These are phyloP conservation scores for Candida verbasci DNA, from an alignment of 805 yeast species.

Conservation along the genomic window DNA sequence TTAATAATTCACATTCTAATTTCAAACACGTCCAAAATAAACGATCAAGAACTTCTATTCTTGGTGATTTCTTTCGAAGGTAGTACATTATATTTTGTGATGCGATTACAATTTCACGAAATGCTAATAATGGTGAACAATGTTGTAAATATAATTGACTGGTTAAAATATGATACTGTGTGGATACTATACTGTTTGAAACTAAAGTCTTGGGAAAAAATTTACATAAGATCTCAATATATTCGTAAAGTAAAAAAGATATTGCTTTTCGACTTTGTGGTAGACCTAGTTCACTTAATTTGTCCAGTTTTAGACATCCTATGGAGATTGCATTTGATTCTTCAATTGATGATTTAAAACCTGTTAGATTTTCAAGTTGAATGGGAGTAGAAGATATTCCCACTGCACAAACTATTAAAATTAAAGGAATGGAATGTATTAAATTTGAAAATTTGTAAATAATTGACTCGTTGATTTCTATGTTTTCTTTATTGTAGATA, in stretches of 20 bases:
- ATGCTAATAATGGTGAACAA: slow-evolving; percentile 24
- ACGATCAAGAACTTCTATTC: slow-evolving; percentile 19
- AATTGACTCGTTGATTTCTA: slow-evolving; percentile 14
- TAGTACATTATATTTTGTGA: slow-evolving; percentile 28
- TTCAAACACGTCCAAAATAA: slow-evolving; percentile 35
- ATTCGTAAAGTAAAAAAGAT: slow-evolving; percentile 18
- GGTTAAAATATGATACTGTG: slow-evolving; percentile 18
- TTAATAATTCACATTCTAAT: slow-evolving; percentile 32
- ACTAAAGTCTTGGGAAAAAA: slow-evolving; percentile 18
- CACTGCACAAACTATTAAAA: slow-evolving; percentile 27
- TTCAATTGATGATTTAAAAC: slow-evolving; percentile 21
- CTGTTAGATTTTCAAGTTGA: slow-evolving; percentile 29
- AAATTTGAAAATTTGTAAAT: slow-evolving; percentile 16
- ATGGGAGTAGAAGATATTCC: slow-evolving; percentile 29
- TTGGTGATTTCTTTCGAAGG: slow-evolving; percentile 15
- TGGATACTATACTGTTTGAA: slow-evolving; percentile 14
- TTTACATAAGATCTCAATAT: slow-evolving; percentile 16
- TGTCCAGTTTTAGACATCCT: slow-evolving; percentile 16
- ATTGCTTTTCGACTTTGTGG: slow-evolving; percentile 17
- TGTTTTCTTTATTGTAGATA: slow-evolving; percentile 12
- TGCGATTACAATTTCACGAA: slow-evolving; percentile 20
- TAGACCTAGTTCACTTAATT: slow-evolving; percentile 8
- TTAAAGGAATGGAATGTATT: slow-evolving; percentile 21
- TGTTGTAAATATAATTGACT: slow-evolving; percentile 25
- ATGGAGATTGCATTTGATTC: slow-evolving; percentile 19